Percentiles rank a stretch among this genome's conserved stretches.
phyloP scores from a whole-genome alignment of 2,329 filamentous ascomycete species.

The Talaromyces sp. region DNA sequence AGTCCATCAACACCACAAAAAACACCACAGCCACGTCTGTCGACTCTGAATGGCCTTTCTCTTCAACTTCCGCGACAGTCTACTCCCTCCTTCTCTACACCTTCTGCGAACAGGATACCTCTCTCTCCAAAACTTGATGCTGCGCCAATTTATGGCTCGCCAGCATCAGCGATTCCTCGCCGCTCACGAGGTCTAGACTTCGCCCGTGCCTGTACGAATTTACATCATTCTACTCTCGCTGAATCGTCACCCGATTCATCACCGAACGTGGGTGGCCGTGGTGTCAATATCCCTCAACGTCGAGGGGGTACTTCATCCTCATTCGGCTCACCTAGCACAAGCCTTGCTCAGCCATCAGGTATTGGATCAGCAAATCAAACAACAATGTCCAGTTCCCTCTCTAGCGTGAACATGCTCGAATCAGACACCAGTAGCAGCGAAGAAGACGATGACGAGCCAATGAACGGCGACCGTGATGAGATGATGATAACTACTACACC shows the following conservation, averaged over 20 bases:
- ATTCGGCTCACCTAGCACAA: constrained; percentile 63
- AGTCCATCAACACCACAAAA: constrained; percentile 69
- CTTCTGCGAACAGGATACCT: constrained; percentile 59
- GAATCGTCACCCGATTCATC: constrained; percentile 89
- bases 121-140: constrained; percentile 83
- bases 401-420: constrained; percentile 73
- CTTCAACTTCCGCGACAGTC: constrained; percentile 63
- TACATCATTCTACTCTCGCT: constrained; percentile 92
- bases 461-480: constrained; percentile 71
- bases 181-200: constrained; percentile 90
- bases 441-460: constrained; percentile 54
- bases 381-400: constrained; percentile 73
- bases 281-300: constrained; percentile 57
- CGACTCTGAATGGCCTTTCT: constrained; percentile 62
- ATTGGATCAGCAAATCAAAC: constrained; percentile 67
- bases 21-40: constrained; percentile 57
- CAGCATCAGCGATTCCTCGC: constrained; percentile 80
- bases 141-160: constrained; percentile 79
- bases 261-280: constrained; percentile 72
- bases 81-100: constrained; percentile 36
- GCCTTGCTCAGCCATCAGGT: constrained; percentile 59
- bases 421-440: constrained; percentile 74
- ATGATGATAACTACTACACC: constrained; percentile 74
- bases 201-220: constrained; percentile 83
- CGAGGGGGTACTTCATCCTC: constrained; percentile 42